Base-by-base conservation (phyloP, 2,329 filamentous ascomycete genomes). In the Blastomyces emzantsi region DNA sequence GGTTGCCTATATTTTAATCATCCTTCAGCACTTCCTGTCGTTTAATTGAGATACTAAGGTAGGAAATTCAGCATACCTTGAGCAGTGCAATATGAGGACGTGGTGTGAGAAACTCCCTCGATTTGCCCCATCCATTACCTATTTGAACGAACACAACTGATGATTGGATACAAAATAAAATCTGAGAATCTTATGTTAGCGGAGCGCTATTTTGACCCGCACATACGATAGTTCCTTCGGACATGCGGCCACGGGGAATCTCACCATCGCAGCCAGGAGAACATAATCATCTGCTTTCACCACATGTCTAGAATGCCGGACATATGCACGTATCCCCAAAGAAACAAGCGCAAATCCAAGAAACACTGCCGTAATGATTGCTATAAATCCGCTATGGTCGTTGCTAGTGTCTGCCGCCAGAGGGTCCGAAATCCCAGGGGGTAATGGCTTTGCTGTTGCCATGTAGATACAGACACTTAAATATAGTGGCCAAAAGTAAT, bases 301-400 rank as follows among this genome's bases (percentile, higher is more conserved):
- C 64, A 61, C 69, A 66, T 66, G 72, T 69, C 67, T 75, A 66
- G 54, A 72, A 60, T 66, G 65, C 33, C 76, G 73, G 19, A 79
- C 73, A 62, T 77, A 80, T 1, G 76, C 64, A 8, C 78, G 71
- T 52, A 80, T 74, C 0, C 71, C 71, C 30, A 80, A 66, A 1
- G 77, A 76, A 13, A 76, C 69, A 0, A 80, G 60, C 7, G 74
- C 69, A 33, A 80, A 72, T 3, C 75, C 72, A 3, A 80, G 65
- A 1, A 72, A 71, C 17, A 79, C 66, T 0, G 74, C 71, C 7
- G 77, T 73, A 11, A 75, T 69, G 52, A 80, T 76, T 6, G 75
- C 69, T 22, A 81, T 69, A 28, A 79, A 65, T 17, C 76, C 78
- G 52, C 74, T 72, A 62, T 79, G 76, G 65, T 80, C 72, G 28